Evolutionary conservation across 306 rosid genomes (phyloP), one percentile per base, ranked within the genome.

Genomic region (Lotus japonicus): DNA sequence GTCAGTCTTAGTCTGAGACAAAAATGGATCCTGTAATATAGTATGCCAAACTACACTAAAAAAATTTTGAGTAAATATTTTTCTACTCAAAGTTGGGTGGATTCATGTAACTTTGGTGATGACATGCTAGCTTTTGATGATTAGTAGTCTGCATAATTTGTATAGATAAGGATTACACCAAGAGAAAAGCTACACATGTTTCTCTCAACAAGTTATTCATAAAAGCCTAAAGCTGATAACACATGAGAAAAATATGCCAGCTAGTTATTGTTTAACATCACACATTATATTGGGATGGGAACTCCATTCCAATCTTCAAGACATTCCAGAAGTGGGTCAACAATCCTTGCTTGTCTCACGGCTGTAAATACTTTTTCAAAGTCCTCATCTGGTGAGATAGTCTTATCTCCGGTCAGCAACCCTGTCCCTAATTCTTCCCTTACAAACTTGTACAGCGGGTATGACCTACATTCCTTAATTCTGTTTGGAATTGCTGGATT

Each of bases 341-440:
- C 11, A 58, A 81, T 64, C 79, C 79, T 84, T 35, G 69, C 82
- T 19, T 78, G 74, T 45, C 78, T 51, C 11, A 84, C 64, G 54
- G 88, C 88, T 68, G 71, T 63, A 54, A 71, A 84, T 64, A 84
- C 88, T 42, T 81, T 84, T 46, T 84, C 84, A 64, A 81, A 81
- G 58, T 84, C 88, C 59, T 84, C 85, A 38, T 82, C 88, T 18
- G 85, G 83, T 2, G 88, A 81, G 65, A n/a, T 49, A 31, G 61
- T 65, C 58, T 81, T 81, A 41, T 84, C 85, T 6, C 88, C 88
- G 0, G 84, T 71, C 17, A 84, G 72, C 59, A 84, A 38, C 26
- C 38, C 50, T 68, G 64, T 48, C 67, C 42, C 68, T 15, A 84
- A 16, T 16, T 84, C 85, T 59, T 73, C 82, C 80, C 82, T 81